Evolutionary conservation across 352 stramenopile genomes (phyloP), one percentile per base, ranked within the genome.

Genomic region (Discostella stelligera): DNA sequence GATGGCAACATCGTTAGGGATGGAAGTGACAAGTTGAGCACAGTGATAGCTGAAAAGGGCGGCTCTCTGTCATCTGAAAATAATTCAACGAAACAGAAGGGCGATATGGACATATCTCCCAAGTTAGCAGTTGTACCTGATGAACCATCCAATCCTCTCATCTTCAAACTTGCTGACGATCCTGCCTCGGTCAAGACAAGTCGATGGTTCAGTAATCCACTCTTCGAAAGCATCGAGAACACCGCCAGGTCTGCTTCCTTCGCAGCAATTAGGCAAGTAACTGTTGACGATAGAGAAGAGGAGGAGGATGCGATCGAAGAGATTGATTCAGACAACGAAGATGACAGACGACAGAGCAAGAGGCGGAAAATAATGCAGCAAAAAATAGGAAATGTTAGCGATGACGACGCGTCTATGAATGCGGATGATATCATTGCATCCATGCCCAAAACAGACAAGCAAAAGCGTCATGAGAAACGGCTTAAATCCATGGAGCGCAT

Each of bases 391-490:
- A 85, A 94, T 61, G 86, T 91, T 50, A 88, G 86, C 64, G 85
- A 88, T 44, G 92, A 95, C 59, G 91, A 94, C 71, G 82, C 66
- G 61, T 79, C 18, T 65, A 65, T 90, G 7, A 83, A 80, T 64
- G 89, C 84, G 0, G 87, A 92, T 20, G 80, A 89, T 20, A 77
- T 94, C 4, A 69, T 95, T 58, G 83, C 85, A 0, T 90, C 92
- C 9, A 99, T 99, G 94, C 97, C 96, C 0, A 98, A 98, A 84
- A 99, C 97, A 0, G 97, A 99, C 71, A 99, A 99, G 80, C 90
- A 99, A 76, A 95, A 97, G 66, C 96, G 97, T 32, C 94, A 98
- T 56, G 95, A 98, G 46, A 99, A 99, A 82, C 92, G 97, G 16
- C 94, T 98, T 68, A 98, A 98, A 61, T 95, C 95, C 0, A 92